Evolutionary conservation across 257 asterid species (phyloP), one percentile per base, ranked within the genome.

Genomic region (Schizonepeta tenuifolia): DNA sequence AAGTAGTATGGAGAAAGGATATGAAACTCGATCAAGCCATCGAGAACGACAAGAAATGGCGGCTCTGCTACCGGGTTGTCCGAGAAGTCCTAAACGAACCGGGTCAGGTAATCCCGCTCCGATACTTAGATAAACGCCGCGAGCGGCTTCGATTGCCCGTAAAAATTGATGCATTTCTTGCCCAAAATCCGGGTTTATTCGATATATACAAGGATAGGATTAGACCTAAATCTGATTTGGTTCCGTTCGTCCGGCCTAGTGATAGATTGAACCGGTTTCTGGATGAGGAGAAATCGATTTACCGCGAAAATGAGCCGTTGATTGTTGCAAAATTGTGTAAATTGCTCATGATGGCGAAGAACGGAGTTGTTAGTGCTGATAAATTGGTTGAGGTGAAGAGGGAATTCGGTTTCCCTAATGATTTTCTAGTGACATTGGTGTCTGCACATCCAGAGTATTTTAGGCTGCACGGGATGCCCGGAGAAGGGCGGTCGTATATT

Each of bases 31-130:
- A 92, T 86, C 88, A 86, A 78, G 97, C 97, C 9, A 92, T 95
- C 73, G 87, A 92, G 65, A 79, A 87, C 79, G 97, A 92, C 82
- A 92, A 92, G 76, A 82, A 79, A 75, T 92, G 97, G 94, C 85
- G 91, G 67, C 93, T 86, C 54, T 88, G 94, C 56, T 83, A 86
- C 10, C 87, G 92, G 57, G 90, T 92, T 31, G 96, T 90, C 66
- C 83, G 86, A 43, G 99, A 90, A 83, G 96, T 92, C 26, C 41
- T 92, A 17, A 95, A 95, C 79, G 98, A 92, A 72, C 99, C 99
- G 33, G 96, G 96, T 33, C 93, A 84, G 80, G 96, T 82, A 8
- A 95, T 95, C 65, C 75, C 91, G 2, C 88, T 88, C 60, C 84
- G 82, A 7, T 92, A 90, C 82, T 67, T 92, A 13, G 88, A 83